These are phyloP conservation scores for Neltuma alba DNA, from an alignment of 306 rosid species.

Conservation along the genomic window DNA sequence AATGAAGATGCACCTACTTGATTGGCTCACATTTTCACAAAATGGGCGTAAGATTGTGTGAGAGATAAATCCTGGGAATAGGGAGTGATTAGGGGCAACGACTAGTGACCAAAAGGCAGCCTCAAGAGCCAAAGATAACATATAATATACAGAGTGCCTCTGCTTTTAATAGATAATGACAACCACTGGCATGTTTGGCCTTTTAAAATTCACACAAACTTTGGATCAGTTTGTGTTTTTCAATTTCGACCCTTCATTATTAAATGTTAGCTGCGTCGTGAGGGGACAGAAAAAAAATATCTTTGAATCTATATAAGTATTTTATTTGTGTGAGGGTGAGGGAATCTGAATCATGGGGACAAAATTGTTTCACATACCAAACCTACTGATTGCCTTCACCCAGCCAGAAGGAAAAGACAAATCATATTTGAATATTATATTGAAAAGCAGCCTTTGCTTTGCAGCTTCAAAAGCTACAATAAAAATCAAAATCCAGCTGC, in stretches of 20 bases:
- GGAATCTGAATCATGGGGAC: not conserved
- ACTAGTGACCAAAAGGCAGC: too few relatives aligned
- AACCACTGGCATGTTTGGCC: not conserved
- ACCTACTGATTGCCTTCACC: not conserved
- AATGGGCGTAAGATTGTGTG: too few relatives aligned
- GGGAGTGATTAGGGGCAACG: too few relatives aligned
- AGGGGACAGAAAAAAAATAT: not conserved
- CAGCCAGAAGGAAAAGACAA: not conserved
- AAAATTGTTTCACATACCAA: not conserved
- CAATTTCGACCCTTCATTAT: not conserved
- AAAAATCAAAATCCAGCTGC: not conserved
- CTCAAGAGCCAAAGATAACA: too few relatives aligned
- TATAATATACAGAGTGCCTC: too few relatives aligned
- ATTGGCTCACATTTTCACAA: too few relatives aligned
- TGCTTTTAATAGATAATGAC: not conserved
- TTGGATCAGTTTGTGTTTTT: too few relatives aligned
- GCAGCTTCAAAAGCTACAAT: not conserved
- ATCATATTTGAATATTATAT: too few relatives aligned
- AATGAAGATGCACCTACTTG: not conserved
- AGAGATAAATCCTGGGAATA: too few relatives aligned
- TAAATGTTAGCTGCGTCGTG: not conserved
- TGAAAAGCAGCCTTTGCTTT: not conserved
- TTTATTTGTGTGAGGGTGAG: not conserved
- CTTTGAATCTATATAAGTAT: constrained; percentile 5
- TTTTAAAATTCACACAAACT: too few relatives aligned